Evolutionary conservation across 2,329 filamentous ascomycete species (phyloP).

Genomic region (Clarireedia homoeocarpa): DNA sequence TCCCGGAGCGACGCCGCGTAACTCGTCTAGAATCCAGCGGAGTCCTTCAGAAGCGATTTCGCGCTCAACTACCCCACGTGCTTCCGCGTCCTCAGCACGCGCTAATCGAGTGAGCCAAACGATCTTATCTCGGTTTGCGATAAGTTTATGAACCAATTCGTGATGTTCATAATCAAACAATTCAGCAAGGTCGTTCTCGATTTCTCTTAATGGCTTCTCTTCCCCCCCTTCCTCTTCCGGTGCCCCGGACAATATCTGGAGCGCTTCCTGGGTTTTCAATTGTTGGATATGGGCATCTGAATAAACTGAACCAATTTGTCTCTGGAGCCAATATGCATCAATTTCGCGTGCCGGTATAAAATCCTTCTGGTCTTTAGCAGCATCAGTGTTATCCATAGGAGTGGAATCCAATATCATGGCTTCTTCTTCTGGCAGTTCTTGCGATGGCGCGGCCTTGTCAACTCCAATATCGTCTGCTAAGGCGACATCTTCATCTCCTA

Average conservation of each 20-base stretch:
- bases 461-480: constrained; percentile 41
- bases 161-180: constrained; percentile 96
- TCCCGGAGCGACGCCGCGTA: constrained; percentile 63
- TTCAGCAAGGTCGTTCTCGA: constrained; percentile 98
- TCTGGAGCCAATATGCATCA: constrained; percentile 94
- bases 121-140: constrained; percentile 87
- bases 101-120: constrained; percentile 91
- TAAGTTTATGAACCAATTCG: constrained; percentile 82
- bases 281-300: constrained; percentile 88
- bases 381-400: constrained; percentile 36
- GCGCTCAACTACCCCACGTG: constrained; percentile 69
- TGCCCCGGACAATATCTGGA: constrained; percentile 74
- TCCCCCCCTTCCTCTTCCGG: constrained; percentile 69
- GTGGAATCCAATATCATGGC: constrained; percentile 79
- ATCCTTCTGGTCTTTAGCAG: constrained; percentile 43
- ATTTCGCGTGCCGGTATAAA: constrained; percentile 79
- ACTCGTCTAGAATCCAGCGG: constrained; percentile 78
- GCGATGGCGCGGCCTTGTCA: constrained; percentile 42
- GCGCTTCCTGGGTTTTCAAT: constrained; percentile 79
- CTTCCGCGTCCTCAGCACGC: constrained; percentile 70
- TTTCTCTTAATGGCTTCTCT: constrained; percentile 80
- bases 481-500: constrained; percentile 43
- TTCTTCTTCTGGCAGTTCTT: constrained; percentile 51
- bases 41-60: constrained; percentile 89
- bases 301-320: constrained; percentile 83